Evolutionary conservation across 768 basidiomycete genomes (phyloP), one percentile per base, ranked within the genome.

Genomic region (Podaxis sp.): DNA sequence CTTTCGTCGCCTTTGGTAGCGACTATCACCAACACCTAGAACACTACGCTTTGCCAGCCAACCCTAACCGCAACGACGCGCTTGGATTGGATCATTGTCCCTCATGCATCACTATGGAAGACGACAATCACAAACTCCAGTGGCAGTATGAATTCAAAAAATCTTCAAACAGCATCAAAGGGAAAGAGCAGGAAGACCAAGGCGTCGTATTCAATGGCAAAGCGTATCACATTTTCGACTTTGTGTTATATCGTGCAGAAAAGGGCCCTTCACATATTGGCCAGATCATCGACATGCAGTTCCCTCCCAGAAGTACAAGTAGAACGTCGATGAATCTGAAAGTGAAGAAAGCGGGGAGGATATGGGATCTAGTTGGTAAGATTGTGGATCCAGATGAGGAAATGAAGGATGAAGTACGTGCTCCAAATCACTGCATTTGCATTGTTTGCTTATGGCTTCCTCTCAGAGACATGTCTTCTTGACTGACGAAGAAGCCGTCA

Each of bases 201-300:
- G 61, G 66, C 0, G 72, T 72, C 19, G 88, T 84, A 0, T 62
- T 90, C 25, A 71, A 71, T 9, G 84, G 82, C 0, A 66, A 74
- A 1, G 72, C 72, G 0, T 92, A 86, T 64, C 91, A 93, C 58
- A 54, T 76, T 0, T 72, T 85, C 47, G 91, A 93, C 40, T 90
- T 83, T 64, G 82, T 85, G 4, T 74, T 86, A 4, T 81, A 86
- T 68, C 74, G 70, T 19, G 77, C 80, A 0, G 71, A 76, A 0
- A 65, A 75, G 1, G 86, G 86, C 0, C 82, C 61, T 25, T 55
- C 61, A 9, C 29, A 62, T 36, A 56, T 62, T 19, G 61, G 61
- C 5, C 61, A 62, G 46, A 62, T 62, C 12, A 38, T 64, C n/a
- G 63, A 64, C n/a, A 49, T 55, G 29, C 25, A 36, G 24, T 11